Conservation (phyloP, 225 moss, liverwort and hornwort genomes). For the Climacium dendroides region DNA sequence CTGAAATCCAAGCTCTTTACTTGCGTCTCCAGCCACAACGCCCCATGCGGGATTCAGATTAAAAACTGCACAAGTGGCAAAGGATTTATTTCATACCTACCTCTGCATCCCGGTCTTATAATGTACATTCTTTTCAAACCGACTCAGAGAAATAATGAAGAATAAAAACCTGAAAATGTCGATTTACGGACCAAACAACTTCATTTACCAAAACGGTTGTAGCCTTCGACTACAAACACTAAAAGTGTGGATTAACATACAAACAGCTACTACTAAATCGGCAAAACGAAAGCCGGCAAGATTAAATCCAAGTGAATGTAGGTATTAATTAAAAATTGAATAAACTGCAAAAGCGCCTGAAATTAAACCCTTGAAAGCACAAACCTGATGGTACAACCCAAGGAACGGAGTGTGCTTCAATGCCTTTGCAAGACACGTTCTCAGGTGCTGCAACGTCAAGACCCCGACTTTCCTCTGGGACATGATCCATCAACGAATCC, state of each 20-base stretch:
- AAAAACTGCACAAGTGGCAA: conserved; percentile 24
- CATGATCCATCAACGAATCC: background rate
- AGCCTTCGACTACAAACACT: background rate
- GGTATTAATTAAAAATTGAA: background rate
- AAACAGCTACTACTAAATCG: background rate
- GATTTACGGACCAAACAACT: background rate
- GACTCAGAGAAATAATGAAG: background rate
- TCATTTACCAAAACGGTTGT: background rate
- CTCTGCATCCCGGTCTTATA: background rate
- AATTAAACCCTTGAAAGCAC: background rate
- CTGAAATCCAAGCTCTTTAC: conserved; percentile 76
- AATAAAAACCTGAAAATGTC: background rate
- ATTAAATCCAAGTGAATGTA: background rate
- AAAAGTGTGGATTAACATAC: background rate
- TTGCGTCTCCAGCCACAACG: conserved; percentile 71
- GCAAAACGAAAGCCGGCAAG: background rate
- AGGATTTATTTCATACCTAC: background rate
- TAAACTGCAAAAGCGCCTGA: background rate
- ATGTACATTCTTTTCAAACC: background rate
- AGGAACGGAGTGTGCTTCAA: conserved; percentile 6
- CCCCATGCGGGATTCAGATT: conserved; percentile 60
- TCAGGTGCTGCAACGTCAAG: background rate
- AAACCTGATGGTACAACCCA: conserved; percentile 48
- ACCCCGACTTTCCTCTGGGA: background rate
- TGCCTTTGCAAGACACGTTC: background rate